phyloP scores from a whole-genome alignment of 805 yeast species.

The Sugiyamaella qingdaonensis region DNA sequence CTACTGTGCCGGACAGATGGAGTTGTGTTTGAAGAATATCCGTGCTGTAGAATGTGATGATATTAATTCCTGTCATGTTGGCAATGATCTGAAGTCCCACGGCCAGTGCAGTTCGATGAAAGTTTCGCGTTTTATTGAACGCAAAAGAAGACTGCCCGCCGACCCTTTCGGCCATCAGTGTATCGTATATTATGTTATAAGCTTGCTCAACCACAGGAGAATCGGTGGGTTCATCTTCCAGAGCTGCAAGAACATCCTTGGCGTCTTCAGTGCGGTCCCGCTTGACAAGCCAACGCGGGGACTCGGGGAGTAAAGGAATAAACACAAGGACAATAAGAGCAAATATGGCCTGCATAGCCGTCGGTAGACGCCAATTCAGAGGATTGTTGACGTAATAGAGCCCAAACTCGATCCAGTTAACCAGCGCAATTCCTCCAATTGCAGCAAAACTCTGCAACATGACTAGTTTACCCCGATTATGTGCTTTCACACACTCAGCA shows the following conservation, averaged over 20 bases:
- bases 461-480: slow-evolving; percentile 63
- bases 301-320: slow-evolving; percentile 73
- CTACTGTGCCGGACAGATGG: neutral
- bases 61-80: slow-evolving; percentile 16
- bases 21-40: slow-evolving; percentile 8
- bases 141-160: too few species aligned
- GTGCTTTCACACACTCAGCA: slow-evolving; percentile 66
- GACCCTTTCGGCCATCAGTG: too few species aligned
- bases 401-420: slow-evolving; percentile 57
- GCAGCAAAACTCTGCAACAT: slow-evolving; percentile 68
- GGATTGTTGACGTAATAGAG: slow-evolving; percentile 50
- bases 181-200: too few species aligned
- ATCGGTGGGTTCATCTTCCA: too few species aligned
- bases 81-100: slow-evolving; percentile 10
- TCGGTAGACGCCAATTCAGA: slow-evolving; percentile 72
- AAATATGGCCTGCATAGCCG: slow-evolving; percentile 60
- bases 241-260: slow-evolving; percentile 41
- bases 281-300: slow-evolving; percentile 78
- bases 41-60: slow-evolving; percentile 12
- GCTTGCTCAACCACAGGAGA: too few species aligned
- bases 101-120: slow-evolving; percentile 13
- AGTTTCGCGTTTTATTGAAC: slow-evolving; percentile 12
- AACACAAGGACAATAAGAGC: slow-evolving; percentile 34
- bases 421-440: slow-evolving; percentile 48
- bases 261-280: slow-evolving; percentile 50